Base-by-base conservation (phyloP, 1,284 basidiomycete species). In the Ganoderma meredithae region DNA sequence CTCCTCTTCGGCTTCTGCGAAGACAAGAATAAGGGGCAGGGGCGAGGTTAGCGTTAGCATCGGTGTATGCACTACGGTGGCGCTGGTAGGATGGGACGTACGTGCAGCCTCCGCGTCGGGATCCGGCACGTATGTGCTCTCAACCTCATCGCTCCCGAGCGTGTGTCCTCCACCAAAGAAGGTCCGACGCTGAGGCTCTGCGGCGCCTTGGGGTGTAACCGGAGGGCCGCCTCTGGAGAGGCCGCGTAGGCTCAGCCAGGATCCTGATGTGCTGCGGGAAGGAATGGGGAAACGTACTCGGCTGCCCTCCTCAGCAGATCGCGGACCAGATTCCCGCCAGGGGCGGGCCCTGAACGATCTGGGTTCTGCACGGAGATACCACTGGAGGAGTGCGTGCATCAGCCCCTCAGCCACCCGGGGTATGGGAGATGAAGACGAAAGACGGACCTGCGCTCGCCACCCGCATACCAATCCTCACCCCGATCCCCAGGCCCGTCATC, bases 341-440 rank as follows among this genome's bases (percentile, higher is more conserved):
- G 85, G 9, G 83, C 73, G 25, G 78, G 80, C 39, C 83, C 80
- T 1, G 74, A 80, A 43, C 83, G 76, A 71, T 90, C 87, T 8
- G 97, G 97, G 76, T 96, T 95, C 80, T 98, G 89, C 0, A 99
- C 89, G 2, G 92, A 94, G 47, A 99, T 85, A 0, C 96, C 97
- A 80, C 96, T 98, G 74, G 9, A 39, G 6, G 3, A 39, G 55
- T 12, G 55, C 3, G 36, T 39, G 10, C 9, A 19, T 39, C 33
- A 36, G 36, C 36, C 10, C 19, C 36, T 40, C 31, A 4, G 19
- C 36, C 17, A 15, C 15, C 10, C 1, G 8, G 3, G 27, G 22
- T 1, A 33, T 22, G 10, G 12, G 7, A 3, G 4, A 49, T 22
- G 39, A 3, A 17, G 62, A 5, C 17, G 9, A n/a, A 22, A 25